Evolutionary conservation across 495 filamentous ascomycete genomes (phyloP), one percentile per base, ranked within the genome.

Genomic region (Daldinia caldariorum): DNA sequence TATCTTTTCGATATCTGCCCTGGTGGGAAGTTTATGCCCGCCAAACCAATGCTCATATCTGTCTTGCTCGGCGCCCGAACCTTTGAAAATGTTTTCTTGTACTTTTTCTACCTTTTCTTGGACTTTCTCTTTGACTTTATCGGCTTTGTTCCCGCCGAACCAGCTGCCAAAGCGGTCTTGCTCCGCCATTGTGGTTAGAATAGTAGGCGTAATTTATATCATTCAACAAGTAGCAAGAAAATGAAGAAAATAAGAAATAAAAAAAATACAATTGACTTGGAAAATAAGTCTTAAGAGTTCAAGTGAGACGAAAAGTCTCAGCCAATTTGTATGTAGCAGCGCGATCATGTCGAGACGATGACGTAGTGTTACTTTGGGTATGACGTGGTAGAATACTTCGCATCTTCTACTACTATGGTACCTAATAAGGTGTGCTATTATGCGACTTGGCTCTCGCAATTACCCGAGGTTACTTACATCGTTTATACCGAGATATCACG

Each of bases 41-140:
- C 70, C 70, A 57, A 72, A 72, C 65, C 65, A 69, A 49, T 66
- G 65, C 49, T 72, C 70, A 47, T 72, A 72, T 58, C 70, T 72
- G 6, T 72, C 70, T 29, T 72, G 70, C 51, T 72, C 70, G n/a
- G 70, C 70, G 6, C 70, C 70, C 0, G 68, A 61, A 20, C 51
- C 20, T 18, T 71, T 70, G 14, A 57, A 61, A 6, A 70, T 34
- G 4, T 38, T 39, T 13, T 70, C 29, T 16, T 70, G 29, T 3
- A 49, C 56, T 29, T 64, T 70, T 0, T 64, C 61, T 49, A n/a
- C n/a, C n/a, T 38, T 39, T 13, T 70, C 29, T 16, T 70, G 29
- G 1, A 49, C 56, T 29, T 64, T 70, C 0, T 64, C 61, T 49
- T 70, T 61, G 26, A 61, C 61, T 26, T 70, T 65, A 49, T 70